Conservation (phyloP, 208 protist species). For the Willaertia magna region DNA sequence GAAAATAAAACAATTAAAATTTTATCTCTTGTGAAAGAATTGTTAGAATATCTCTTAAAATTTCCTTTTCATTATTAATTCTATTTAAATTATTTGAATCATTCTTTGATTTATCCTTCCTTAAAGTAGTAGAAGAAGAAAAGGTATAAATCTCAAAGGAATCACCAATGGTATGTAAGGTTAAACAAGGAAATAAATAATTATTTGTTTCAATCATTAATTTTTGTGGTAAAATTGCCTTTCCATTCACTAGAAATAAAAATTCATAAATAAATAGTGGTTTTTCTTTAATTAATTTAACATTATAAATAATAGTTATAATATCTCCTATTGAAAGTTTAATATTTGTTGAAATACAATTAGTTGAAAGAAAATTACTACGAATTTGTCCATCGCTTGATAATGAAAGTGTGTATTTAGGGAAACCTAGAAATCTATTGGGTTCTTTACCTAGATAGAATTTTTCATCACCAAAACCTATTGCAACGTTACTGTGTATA, state of each 20-base stretch:
- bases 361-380: background rate
- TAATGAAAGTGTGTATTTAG: background rate
- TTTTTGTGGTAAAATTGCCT: background rate
- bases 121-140: background rate
- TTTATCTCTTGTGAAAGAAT: background rate
- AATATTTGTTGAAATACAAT: background rate
- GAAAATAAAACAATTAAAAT: background rate
- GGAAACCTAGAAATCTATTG: background rate
- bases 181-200: background rate
- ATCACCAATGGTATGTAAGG: background rate
- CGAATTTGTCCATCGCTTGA: background rate
- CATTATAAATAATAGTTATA: background rate
- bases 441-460: background rate
- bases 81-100: background rate
- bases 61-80: background rate
- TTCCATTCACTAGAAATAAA: background rate
- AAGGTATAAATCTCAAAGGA: background rate
- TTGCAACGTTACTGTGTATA: background rate
- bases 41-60: background rate
- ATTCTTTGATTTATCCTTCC: background rate
- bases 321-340: background rate
- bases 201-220: background rate
- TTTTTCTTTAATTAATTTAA: background rate
- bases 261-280: background rate
- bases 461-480: background rate